Percentiles rank a stretch among this genome's conserved stretches.
phyloP scores from a whole-genome alignment of 1,284 basidiomycete species.

The Athelia sp. region DNA sequence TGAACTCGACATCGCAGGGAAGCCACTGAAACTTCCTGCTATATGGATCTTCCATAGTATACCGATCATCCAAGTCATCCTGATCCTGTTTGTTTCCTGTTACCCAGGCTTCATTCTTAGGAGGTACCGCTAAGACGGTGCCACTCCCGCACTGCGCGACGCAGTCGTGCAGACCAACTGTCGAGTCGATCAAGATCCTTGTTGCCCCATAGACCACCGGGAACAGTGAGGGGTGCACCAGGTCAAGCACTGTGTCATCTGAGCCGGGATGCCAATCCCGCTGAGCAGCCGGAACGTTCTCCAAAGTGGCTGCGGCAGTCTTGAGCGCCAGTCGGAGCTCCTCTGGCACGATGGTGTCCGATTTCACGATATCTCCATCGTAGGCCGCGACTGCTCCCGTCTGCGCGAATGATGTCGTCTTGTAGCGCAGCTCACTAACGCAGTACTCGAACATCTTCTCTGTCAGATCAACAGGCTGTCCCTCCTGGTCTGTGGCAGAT shows the following conservation, averaged over 20 bases:
- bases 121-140: neutral
- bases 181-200: neutral
- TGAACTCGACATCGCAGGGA: slow-evolving; percentile 10
- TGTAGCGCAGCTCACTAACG: neutral
- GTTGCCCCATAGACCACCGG: slow-evolving; percentile 29
- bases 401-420: neutral
- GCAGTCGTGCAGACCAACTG: slow-evolving; percentile 10
- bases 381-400: neutral
- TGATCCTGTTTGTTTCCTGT: neutral
- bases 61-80: too few relatives aligned
- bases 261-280: slow-evolving; percentile 46
- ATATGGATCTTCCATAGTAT: too few relatives aligned
- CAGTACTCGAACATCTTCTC: neutral
- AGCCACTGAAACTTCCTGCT: neutral
- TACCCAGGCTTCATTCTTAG: too few relatives aligned
- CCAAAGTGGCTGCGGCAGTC: slow-evolving; percentile 23
- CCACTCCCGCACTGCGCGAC: neutral
- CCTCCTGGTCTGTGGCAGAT: neutral
- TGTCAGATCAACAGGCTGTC: neutral
- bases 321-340: slow-evolving; percentile 12
- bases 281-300: slow-evolving; percentile 29
- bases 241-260: slow-evolving; percentile 36
- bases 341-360: slow-evolving; percentile 13
- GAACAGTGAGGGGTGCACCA: slow-evolving; percentile 39
- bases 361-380: slow-evolving; percentile 6